A percentile compares a stretch with the other conserved stretches of the same genome.
Evolutionary conservation across 176 grass and related monocot genomes (phyloP).

Genomic region (Raddia distichophylla): DNA sequence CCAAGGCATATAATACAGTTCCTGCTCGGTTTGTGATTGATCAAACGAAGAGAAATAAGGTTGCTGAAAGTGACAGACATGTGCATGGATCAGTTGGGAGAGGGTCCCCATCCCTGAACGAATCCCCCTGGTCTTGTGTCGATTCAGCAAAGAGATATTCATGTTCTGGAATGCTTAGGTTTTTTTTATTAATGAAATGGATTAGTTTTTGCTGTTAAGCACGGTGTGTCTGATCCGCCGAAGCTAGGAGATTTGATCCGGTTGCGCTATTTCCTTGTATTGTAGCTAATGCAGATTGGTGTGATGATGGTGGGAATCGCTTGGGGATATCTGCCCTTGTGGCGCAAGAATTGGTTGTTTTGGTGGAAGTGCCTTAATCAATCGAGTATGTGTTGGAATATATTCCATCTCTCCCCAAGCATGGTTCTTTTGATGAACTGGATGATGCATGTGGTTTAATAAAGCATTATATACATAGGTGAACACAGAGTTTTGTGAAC

Average conservation of each 20-base stretch:
- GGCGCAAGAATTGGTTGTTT: background rate
- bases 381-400: no score
- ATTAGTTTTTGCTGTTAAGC: background rate
- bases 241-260: constrained; percentile 36
- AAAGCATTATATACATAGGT: no score
- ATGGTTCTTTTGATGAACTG: no score
- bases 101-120: constrained; percentile 8
- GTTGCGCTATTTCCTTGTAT: constrained; percentile 19
- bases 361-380: background rate
- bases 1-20: background rate
- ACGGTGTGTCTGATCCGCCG: constrained; percentile 4
- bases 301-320: constrained; percentile 21
- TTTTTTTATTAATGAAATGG: background rate
- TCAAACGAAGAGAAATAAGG: constrained; percentile 18
- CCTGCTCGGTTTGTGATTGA: background rate
- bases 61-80: constrained; percentile 51
- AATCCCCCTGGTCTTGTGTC: background rate
- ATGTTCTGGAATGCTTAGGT: background rate
- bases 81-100: constrained; percentile 46
- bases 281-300: constrained; percentile 24
- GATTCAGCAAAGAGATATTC: constrained; percentile 1
- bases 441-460: no score
- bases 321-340: constrained; percentile 19
- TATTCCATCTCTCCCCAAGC: no score
- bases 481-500: background rate